These are phyloP conservation scores for Teratosphaeria zuluensis DNA, from an alignment of 2,329 filamentous ascomycete genomes.

Conservation along the genomic window DNA sequence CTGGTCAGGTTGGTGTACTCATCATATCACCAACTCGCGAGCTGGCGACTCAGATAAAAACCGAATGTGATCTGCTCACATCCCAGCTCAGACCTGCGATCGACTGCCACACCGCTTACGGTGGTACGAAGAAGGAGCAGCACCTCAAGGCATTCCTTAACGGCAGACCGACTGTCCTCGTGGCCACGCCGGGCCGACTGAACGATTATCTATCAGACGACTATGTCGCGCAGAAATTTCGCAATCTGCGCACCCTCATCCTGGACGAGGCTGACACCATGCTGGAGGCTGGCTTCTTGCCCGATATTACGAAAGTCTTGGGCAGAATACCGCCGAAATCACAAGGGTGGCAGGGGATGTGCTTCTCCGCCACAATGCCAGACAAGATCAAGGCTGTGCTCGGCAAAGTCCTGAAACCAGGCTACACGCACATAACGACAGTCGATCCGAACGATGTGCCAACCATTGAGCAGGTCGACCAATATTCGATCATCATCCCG, in stretches of 20 bases:
- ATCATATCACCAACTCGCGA: slow-evolving; percentile 72
- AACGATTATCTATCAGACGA: slow-evolving; percentile 71
- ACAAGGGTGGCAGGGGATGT: slow-evolving; percentile 41
- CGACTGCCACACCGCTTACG: slow-evolving; percentile 62
- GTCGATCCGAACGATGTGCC: slow-evolving; percentile 36
- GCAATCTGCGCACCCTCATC: slow-evolving; percentile 36
- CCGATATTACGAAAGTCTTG: slow-evolving; percentile 44
- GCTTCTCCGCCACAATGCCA: slow-evolving; percentile 38
- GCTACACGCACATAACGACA: slow-evolving; percentile 34
- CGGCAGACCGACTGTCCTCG: slow-evolving; percentile 73
- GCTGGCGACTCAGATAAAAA: slow-evolving; percentile 52
- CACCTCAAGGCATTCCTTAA: slow-evolving; percentile 61
- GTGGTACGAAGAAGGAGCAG: slow-evolving; percentile 65
- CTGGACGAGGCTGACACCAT: slow-evolving; percentile 79
- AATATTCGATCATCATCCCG: slow-evolving; percentile 34
- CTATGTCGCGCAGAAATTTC: slow-evolving; percentile 37
- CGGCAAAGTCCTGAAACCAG: slow-evolving; percentile 34
- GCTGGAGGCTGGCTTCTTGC: slow-evolving; percentile 46
- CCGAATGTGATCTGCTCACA: slow-evolving; percentile 77
- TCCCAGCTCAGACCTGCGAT: slow-evolving; percentile 69
- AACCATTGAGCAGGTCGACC: slow-evolving; percentile 40
- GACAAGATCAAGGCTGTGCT: slow-evolving; percentile 36
- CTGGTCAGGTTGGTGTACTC: slow-evolving; percentile 78
- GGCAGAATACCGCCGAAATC: slow-evolving; percentile 42
- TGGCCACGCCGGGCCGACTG: slow-evolving; percentile 80